A percentile compares a stretch with the other conserved stretches of the same genome.
These are phyloP conservation scores for Cinchona pubescens DNA, from an alignment of 257 asterid genomes.

Conservation along the genomic window DNA sequence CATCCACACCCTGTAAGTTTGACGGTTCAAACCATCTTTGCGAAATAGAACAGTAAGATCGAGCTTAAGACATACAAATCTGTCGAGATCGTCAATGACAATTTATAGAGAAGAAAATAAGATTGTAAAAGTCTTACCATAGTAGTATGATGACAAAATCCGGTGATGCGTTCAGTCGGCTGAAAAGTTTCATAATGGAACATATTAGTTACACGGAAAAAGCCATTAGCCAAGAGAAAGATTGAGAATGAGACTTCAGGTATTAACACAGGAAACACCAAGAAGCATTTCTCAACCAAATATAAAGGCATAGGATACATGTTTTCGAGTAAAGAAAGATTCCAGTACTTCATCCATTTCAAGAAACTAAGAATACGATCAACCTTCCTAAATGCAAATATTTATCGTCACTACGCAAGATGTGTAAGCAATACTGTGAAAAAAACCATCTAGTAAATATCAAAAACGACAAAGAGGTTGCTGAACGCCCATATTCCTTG, in stretches of 20 bases:
- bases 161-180: conserved; percentile 92
- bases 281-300: neutral
- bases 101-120: neutral
- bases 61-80: conserved; percentile 5
- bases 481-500: neutral
- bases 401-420: neutral
- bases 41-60: neutral
- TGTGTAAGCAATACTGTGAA: neutral
- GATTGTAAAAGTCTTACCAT: conserved; percentile 49
- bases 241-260: neutral
- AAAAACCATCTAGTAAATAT: neutral
- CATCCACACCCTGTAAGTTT: neutral
- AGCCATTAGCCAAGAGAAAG: neutral
- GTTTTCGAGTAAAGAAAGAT: neutral
- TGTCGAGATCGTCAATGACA: conserved; percentile 6
- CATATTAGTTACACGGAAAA: conserved; percentile 10
- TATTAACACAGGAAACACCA: neutral
- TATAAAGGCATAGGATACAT: neutral
- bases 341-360: neutral
- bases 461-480: neutral
- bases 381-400: neutral
- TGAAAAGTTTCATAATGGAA: conserved; percentile 29
- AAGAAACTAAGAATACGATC: neutral
- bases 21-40: neutral
- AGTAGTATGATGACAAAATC: conserved; percentile 84